Evolutionary conservation across 192 early-diverging fungal genomes (phyloP).

Genomic region (Coemansia sp.): DNA sequence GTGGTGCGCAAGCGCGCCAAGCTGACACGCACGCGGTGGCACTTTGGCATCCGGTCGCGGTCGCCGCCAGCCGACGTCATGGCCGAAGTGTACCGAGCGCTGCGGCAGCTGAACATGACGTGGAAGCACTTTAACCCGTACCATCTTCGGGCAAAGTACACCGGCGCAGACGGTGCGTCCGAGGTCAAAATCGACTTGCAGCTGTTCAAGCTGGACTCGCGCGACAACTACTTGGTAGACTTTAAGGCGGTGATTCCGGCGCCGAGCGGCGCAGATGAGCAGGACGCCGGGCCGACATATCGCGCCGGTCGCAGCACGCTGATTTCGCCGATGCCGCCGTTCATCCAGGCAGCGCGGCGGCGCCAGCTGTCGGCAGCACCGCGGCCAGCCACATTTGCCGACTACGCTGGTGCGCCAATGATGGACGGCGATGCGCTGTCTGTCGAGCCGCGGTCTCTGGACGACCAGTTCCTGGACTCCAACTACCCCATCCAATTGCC

Average conservation of each 20-base stretch:
- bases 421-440: neutral
- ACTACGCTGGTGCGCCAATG: constrained; percentile 9
- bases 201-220: constrained; percentile 85
- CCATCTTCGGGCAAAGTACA: constrained; percentile 76
- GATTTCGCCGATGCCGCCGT: constrained; percentile 38
- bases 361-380: constrained; percentile 35
- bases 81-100: constrained; percentile 92
- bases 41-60: constrained; percentile 95
- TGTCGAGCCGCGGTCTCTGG: constrained; percentile 40
- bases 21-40: constrained; percentile 81
- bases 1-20: constrained; percentile 52
- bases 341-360: constrained; percentile 47
- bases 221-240: constrained; percentile 90
- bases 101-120: constrained; percentile 85
- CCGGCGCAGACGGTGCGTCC: constrained; percentile 1
- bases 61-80: constrained; percentile 93
- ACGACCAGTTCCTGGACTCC: constrained; percentile 54
- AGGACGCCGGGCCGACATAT: constrained; percentile 22
- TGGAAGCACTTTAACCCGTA: constrained; percentile 93
- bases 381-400: constrained; percentile 25
- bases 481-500: constrained; percentile 55
- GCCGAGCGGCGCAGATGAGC: constrained; percentile 27
- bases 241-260: constrained; percentile 79
- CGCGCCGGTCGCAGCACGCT: constrained; percentile 38
- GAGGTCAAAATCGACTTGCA: constrained; percentile 93